These are phyloP conservation scores for Clonostachys sp. DNA, from an alignment of 2,329 filamentous ascomycete species.

Conservation along the genomic window DNA sequence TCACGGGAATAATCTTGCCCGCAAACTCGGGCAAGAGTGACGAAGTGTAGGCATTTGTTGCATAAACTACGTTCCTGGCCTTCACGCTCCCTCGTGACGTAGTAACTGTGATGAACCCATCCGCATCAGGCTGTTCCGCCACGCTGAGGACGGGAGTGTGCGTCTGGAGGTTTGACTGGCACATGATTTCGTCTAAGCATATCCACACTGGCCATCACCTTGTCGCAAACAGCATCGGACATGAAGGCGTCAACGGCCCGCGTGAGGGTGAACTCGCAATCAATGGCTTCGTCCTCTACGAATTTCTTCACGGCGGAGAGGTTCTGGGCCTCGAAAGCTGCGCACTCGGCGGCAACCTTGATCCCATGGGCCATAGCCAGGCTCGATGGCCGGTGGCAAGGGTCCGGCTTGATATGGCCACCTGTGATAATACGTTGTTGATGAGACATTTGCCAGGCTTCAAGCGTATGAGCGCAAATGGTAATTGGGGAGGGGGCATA, in stretches of 20 bases:
- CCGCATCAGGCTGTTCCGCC: neutral
- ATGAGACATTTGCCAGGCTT: neutral
- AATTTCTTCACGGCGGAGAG: constrained; percentile 4
- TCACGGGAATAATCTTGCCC: neutral
- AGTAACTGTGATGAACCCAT: neutral
- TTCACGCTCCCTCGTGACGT: neutral
- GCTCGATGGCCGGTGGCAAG: constrained; percentile 3
- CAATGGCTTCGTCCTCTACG: constrained; percentile 10
- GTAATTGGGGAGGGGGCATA: too few relatives aligned
- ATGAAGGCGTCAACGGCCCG: constrained; percentile 22
- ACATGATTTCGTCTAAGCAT: neutral
- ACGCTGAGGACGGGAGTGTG: neutral
- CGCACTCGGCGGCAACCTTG: constrained; percentile 13
- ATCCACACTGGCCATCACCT: neutral
- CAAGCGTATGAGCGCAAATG: too few relatives aligned
- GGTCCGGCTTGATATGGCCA: constrained; percentile 7
- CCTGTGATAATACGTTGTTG: neutral
- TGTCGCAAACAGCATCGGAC: neutral
- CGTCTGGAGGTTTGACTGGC: neutral
- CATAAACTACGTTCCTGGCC: neutral
- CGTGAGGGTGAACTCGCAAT: constrained; percentile 34
- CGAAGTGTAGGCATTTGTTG: neutral
- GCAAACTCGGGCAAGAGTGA: neutral
- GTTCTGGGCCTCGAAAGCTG: constrained; percentile 9
- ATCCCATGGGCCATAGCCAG: constrained; percentile 5